Conservation (phyloP, 2,329 filamentous ascomycete genomes). For the Fusarium torreyae region DNA sequence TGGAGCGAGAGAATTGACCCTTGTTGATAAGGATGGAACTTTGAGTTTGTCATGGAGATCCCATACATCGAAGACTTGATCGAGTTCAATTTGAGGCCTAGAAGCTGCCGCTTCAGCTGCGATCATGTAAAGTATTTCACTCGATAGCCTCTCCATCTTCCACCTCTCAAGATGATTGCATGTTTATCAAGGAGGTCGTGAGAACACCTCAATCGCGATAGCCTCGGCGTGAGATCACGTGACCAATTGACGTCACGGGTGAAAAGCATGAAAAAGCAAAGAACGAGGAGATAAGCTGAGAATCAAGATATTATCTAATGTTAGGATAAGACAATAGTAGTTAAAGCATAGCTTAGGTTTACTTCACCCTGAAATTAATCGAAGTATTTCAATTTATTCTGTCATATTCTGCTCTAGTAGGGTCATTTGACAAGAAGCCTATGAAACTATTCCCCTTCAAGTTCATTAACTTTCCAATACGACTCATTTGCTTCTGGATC, state of each 20-base stretch:
- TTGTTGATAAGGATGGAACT: background rate
- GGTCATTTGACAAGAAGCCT: too few species aligned
- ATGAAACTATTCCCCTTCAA: background rate
- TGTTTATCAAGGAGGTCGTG: background rate
- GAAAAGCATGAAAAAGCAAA: too few species aligned
- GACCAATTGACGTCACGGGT: background rate
- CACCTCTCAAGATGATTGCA: background rate
- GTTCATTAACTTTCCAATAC: background rate
- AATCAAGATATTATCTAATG: too few species aligned
- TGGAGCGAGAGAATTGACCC: conserved; percentile 4
- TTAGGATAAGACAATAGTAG: too few species aligned
- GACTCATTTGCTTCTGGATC: background rate
- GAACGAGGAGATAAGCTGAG: too few species aligned
- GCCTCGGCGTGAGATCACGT: conserved; percentile 5
- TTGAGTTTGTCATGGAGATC: conserved; percentile 11
- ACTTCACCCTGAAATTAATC: too few species aligned
- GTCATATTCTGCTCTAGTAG: too few species aligned
- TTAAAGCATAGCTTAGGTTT: too few species aligned
- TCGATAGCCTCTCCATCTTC: conserved; percentile 11
- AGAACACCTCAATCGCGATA: background rate
- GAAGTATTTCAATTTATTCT: too few species aligned
- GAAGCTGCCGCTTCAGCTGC: conserved; percentile 4
- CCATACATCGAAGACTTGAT: conserved; percentile 14
- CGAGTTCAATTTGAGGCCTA: background rate
- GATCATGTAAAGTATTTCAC: conserved; percentile 17